Evolutionary conservation across 352 stramenopile species (phyloP).

Genomic region (Globisporangium yorkense): DNA sequence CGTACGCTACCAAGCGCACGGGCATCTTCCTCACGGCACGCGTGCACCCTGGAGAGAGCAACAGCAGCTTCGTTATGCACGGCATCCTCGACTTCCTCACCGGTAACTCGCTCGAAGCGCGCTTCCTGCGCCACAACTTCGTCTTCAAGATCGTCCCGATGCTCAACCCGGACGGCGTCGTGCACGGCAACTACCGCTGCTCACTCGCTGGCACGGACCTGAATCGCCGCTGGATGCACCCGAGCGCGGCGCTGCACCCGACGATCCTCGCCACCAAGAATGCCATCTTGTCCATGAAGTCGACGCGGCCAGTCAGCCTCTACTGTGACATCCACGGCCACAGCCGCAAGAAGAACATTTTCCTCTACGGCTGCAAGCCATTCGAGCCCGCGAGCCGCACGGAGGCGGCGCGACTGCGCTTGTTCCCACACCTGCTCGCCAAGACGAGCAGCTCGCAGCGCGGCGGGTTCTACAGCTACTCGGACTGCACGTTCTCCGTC

Average conservation of each 20-base stretch:
- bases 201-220: conserved; percentile 84
- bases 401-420: conserved; percentile 46
- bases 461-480: conserved; percentile 58
- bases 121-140: conserved; percentile 72
- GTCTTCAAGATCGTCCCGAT: conserved; percentile 91
- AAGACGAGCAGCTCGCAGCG: conserved; percentile 36
- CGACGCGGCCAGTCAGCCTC: conserved; percentile 45
- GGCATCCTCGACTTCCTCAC: conserved; percentile 87
- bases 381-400: conserved; percentile 29
- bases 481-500: conserved; percentile 71
- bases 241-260: conserved; percentile 57
- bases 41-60: conserved; percentile 88
- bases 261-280: conserved; percentile 73
- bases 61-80: conserved; percentile 88
- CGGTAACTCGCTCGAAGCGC: conserved; percentile 54
- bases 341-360: conserved; percentile 86
- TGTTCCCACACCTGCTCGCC: conserved; percentile 67
- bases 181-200: conserved; percentile 89
- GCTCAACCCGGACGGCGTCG: conserved; percentile 92
- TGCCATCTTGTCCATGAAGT: conserved; percentile 49
- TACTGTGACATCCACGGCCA: conserved; percentile 90
- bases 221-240: conserved; percentile 70
- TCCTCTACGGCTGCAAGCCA: conserved; percentile 74
- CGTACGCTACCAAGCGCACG: conserved; percentile 21
- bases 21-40: conserved; percentile 78